Evolutionary conservation across 2,329 filamentous ascomycete genomes (phyloP).

Genomic region (Penicillium nordicum): DNA sequence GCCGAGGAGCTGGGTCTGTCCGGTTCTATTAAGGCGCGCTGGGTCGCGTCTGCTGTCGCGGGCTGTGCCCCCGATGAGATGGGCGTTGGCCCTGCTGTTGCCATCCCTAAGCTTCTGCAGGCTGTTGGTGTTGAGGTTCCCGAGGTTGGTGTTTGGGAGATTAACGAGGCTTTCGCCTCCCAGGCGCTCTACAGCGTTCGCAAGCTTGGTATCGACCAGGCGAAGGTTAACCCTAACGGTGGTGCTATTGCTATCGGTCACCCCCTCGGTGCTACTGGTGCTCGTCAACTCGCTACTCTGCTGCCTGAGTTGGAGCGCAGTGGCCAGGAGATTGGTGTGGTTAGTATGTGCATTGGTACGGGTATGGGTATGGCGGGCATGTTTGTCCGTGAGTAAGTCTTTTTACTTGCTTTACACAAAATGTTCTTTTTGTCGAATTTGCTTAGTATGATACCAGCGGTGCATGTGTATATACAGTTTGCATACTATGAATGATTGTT

Average conservation of each 20-base stretch:
- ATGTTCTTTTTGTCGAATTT: conserved; percentile 5
- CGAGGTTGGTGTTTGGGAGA: conserved; percentile 84
- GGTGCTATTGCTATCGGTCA: conserved; percentile 94
- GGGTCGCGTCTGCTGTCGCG: conserved; percentile 69
- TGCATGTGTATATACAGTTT: conserved; percentile 24
- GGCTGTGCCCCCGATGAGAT: conserved; percentile 89
- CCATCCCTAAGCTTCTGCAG: conserved; percentile 76
- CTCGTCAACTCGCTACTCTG: conserved; percentile 73
- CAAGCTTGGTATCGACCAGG: conserved; percentile 56
- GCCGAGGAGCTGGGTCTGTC: conserved; percentile 69
- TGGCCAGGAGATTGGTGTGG: conserved; percentile 72
- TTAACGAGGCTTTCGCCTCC: conserved; percentile 76
- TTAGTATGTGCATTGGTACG: conserved; percentile 86
- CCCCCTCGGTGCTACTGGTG: conserved; percentile 83
- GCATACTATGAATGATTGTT: conserved; percentile 13
- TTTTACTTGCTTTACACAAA: conserved; percentile 1
- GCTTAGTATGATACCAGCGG: conserved; percentile 19
- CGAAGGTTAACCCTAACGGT: conserved; percentile 83
- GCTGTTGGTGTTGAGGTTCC: conserved; percentile 62
- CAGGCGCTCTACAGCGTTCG: conserved; percentile 69
- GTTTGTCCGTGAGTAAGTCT: conserved; percentile 59
- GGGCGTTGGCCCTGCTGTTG: conserved; percentile 83
- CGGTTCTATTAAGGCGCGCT: conserved; percentile 72
- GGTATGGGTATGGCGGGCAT: conserved; percentile 73
- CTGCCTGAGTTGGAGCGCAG: conserved; percentile 65